phyloP scores from a whole-genome alignment of 768 basidiomycete species.

The Tulasnella sp. region DNA sequence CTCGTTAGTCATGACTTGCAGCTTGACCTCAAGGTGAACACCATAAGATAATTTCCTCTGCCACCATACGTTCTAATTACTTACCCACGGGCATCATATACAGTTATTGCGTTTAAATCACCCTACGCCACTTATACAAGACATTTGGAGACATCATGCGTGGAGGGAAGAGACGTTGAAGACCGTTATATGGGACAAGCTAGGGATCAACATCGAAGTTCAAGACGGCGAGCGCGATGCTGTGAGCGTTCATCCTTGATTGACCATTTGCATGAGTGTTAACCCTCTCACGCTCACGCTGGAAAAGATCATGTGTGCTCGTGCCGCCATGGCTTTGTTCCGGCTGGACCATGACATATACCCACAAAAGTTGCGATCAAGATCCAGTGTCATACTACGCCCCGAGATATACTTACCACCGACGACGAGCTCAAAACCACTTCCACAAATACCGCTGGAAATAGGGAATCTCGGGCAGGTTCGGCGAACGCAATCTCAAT shows the following conservation, averaged over 20 bases:
- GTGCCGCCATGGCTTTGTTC: slow-evolving; percentile 75
- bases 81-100: too few relatives aligned
- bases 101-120: slow-evolving; percentile 34
- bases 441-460: too few relatives aligned
- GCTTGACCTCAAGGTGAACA: slow-evolving; percentile 75
- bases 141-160: slow-evolving; percentile 54
- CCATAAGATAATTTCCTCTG: background rate
- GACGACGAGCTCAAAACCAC: too few relatives aligned
- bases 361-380: too few relatives aligned
- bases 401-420: too few relatives aligned
- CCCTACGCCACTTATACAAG: slow-evolving; percentile 51
- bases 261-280: background rate
- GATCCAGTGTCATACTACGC: too few relatives aligned
- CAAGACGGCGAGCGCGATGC: slow-evolving; percentile 71
- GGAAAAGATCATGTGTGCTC: slow-evolving; percentile 74
- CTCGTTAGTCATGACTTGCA: slow-evolving; percentile 84
- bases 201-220: slow-evolving; percentile 71
- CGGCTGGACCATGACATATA: too few relatives aligned
- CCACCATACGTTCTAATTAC: slow-evolving; percentile 56
- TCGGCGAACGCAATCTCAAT: too few relatives aligned
- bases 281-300: background rate
- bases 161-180: slow-evolving; percentile 45
- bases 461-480: too few relatives aligned
- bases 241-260: slow-evolving; percentile 37
- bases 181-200: slow-evolving; percentile 68